Evolutionary conservation across 208 protist species (phyloP).

Genomic region (Crithidia brevicula): DNA sequence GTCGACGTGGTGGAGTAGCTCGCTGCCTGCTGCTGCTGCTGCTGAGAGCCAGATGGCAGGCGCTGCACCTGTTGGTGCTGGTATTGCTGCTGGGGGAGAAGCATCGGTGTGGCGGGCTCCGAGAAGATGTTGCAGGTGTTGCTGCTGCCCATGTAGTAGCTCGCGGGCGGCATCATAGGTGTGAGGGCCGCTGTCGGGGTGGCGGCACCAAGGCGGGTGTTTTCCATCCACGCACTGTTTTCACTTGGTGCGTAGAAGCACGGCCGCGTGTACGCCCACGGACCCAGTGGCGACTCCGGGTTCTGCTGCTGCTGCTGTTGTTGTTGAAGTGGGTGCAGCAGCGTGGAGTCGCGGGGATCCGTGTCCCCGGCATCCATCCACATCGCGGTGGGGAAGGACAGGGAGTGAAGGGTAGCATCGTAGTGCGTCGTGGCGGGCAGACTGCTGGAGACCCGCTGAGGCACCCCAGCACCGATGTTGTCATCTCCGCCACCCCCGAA

Average conservation of each 20-base stretch:
- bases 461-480: not conserved
- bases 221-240: constrained; percentile 28
- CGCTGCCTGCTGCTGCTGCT: not conserved
- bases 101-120: constrained; percentile 23
- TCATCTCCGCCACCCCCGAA: not conserved
- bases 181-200: constrained; percentile 13
- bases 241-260: constrained; percentile 26
- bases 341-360: not conserved
- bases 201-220: constrained; percentile 2
- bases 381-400: constrained; percentile 11
- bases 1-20: constrained; percentile 20
- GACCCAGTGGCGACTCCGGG: constrained; percentile 1
- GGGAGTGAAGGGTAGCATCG: not conserved
- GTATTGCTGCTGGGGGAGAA: constrained; percentile 10
- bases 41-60: not conserved
- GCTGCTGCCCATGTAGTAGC: not conserved
- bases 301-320: constrained; percentile 13
- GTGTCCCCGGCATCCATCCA: constrained; percentile 8
- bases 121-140: constrained; percentile 3
- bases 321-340: constrained; percentile 9
- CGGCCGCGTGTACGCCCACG: constrained; percentile 5
- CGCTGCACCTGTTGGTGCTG: not conserved
- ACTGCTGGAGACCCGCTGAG: not conserved
- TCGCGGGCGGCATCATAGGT: constrained; percentile 4
- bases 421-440: constrained; percentile 3